Conservation (phyloP, 1,139 yeast genomes). For the Diutina neorugosa region DNA sequence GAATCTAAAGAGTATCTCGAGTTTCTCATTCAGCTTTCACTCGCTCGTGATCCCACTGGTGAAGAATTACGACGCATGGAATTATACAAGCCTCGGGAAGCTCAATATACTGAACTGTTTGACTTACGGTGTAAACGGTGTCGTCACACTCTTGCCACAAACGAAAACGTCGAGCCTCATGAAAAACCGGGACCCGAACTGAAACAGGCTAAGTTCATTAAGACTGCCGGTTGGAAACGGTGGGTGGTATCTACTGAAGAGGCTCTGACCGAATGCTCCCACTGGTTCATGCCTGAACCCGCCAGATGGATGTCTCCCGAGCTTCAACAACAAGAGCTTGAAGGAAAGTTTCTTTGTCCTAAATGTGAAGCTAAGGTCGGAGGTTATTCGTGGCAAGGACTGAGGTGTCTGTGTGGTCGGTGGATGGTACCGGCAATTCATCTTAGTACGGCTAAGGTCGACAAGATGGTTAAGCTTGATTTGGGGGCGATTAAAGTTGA, state of each 20-base stretch:
- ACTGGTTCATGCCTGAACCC: conserved; percentile 70
- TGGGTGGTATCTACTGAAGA: conserved; percentile 42
- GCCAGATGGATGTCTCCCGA: conserved; percentile 83
- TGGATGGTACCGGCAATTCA: conserved; percentile 95
- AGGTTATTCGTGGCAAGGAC: conserved; percentile 90
- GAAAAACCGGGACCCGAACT: conserved; percentile 48
- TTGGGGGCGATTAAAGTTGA: neutral
- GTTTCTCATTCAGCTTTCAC: conserved; percentile 15
- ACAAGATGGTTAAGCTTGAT: conserved; percentile 30
- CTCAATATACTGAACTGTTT: conserved; percentile 12
- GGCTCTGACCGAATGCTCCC: conserved; percentile 63
- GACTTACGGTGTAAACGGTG: conserved; percentile 58
- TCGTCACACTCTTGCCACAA: conserved; percentile 42
- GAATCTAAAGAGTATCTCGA: conserved; percentile 15
- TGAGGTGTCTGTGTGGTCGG: conserved; percentile 85
- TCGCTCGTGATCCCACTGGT: conserved; percentile 20
- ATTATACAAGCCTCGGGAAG: conserved; percentile 2
- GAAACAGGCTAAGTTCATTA: conserved; percentile 49
- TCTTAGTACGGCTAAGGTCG: conserved; percentile 71
- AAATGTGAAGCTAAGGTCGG: conserved; percentile 79
- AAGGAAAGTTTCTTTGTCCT: conserved; percentile 80
- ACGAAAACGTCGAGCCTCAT: conserved; percentile 43
- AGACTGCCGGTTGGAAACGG: conserved; percentile 47
- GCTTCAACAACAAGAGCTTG: conserved; percentile 54
- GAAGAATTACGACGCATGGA: conserved; percentile 7